Evolutionary conservation across 768 basidiomycete genomes (phyloP), one percentile per base, ranked within the genome.

Genomic region (Coprinellus micaceus): DNA sequence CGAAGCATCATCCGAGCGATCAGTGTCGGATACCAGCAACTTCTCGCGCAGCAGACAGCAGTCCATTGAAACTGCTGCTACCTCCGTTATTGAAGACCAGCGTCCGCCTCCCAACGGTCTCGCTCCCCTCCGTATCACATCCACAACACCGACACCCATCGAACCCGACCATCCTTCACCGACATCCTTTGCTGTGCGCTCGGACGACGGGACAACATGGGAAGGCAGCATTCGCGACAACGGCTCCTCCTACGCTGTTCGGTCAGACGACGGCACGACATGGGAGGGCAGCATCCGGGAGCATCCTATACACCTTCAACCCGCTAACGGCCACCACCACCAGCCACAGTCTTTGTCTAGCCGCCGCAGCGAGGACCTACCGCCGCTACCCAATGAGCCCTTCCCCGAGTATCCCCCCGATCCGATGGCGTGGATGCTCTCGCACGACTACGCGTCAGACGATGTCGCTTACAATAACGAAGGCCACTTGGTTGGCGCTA

Each of bases 391-490:
- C 53, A 70, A 80, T 63, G 83, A 81, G 49, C 77, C 82, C 22
- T 64, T 82, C 5, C 82, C 83, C 2, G 61, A 73, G 30, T 74
- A 79, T 4, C 82, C 85, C 49, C 66, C 73, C 53, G 79, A 81
- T 60, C 75, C 82, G 24, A 70, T 76, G 44, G 67, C 75, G 13
- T 85, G 79, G 80, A 77, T 82, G 68, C 71, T 81, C 59, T 76
- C 82, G n/a, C 83, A 90, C 67, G 94, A 97, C 63, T 91, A 94
- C 69, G 78, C 85, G 12, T 72, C 83, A 4, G 83, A 88, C 33
- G 95, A 99, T 65, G 89, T 96, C 48, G 84, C 88, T 3, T 94
- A 93, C 76, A 97, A 95, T 67, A 79, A 80, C 44, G 94, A 98
- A 12, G 95, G 94, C 2, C 82, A 85, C 60, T 84, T 98, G 19